Percentiles rank a stretch among this genome's conserved stretches.
Conservation (phyloP, 148 eudicot species). For the Silene uniflora region DNA sequence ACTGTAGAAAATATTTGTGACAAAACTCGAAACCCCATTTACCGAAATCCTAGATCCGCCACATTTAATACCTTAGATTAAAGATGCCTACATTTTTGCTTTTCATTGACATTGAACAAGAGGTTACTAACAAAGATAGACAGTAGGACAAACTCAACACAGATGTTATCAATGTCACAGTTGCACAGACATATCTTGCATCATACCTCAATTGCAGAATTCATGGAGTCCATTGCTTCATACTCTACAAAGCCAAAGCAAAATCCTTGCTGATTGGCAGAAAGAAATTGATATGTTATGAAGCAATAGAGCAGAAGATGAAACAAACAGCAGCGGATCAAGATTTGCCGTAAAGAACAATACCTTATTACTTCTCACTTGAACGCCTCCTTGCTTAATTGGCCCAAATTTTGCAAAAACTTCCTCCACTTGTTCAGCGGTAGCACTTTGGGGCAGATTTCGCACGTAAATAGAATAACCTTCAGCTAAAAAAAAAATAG, state of each 20-base stretch:
- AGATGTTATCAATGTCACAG: background rate
- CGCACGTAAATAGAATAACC: conserved; percentile 65
- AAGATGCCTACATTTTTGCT: too few relatives aligned
- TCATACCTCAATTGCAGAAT: conserved; percentile 63
- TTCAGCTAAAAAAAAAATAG: conserved; percentile 30
- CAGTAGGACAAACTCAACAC: background rate
- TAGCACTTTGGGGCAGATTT: conserved; percentile 58
- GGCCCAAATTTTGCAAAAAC: conserved; percentile 61
- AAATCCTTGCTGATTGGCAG: conserved; percentile 52
- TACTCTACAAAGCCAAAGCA: conserved; percentile 84
- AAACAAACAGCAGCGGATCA: conserved; percentile 5
- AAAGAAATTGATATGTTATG: conserved; percentile 10
- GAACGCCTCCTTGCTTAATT: conserved; percentile 63
- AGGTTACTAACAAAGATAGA: background rate
- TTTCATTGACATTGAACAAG: too few relatives aligned
- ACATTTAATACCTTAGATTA: too few relatives aligned
- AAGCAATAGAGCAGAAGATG: background rate
- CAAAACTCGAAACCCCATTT: too few relatives aligned
- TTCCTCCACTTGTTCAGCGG: conserved; percentile 50
- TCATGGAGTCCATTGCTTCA: conserved; percentile 49
- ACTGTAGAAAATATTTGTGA: too few relatives aligned
- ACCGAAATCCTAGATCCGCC: too few relatives aligned
- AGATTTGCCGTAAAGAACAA: background rate
- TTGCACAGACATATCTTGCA: background rate
- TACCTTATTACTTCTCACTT: conserved; percentile 79